Evolutionary conservation across 257 asterid species (phyloP).

Genomic region (Thymus quinquecostatus): DNA sequence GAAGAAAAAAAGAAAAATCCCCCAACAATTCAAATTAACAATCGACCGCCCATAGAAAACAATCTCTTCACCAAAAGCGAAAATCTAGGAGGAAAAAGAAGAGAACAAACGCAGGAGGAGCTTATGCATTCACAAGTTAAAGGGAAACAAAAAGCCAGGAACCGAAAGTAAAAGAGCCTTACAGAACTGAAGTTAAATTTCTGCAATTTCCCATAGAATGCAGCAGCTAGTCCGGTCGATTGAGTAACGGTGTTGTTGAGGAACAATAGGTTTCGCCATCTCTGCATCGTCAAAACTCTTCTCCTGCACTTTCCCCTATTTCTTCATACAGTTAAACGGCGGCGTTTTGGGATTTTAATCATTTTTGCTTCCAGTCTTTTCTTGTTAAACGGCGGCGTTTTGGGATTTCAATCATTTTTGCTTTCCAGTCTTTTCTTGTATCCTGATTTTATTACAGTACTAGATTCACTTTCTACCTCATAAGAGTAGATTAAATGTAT

Average conservation of each 20-base stretch:
- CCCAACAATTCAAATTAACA: not conserved
- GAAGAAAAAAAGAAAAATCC: not conserved
- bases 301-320: too few relatives aligned
- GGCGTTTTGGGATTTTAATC: too few relatives aligned
- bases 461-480: too few relatives aligned
- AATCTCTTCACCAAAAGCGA: not conserved
- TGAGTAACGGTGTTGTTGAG: slow-evolving; percentile 45
- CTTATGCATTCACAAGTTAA: not conserved
- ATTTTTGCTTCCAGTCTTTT: too few relatives aligned
- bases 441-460: too few relatives aligned
- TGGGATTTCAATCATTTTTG: too few relatives aligned
- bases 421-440: too few relatives aligned
- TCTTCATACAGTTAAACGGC: too few relatives aligned
- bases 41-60: too few relatives aligned
- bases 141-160: not conserved
- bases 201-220: slow-evolving; percentile 53
- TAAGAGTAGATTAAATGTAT: too few relatives aligned
- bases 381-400: too few relatives aligned
- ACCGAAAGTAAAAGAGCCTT: slow-evolving; percentile 29
- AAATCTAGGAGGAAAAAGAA: not conserved
- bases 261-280: slow-evolving; percentile 57
- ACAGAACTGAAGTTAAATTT: slow-evolving; percentile 49
- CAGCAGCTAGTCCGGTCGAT: slow-evolving; percentile 39
- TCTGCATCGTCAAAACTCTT: slow-evolving; percentile 23
- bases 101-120: not conserved